A percentile compares a stretch with the other conserved stretches of the same genome.
Evolutionary conservation across 2,329 filamentous ascomycete species (phyloP).

Genomic region (Xylariaceae sp.): DNA sequence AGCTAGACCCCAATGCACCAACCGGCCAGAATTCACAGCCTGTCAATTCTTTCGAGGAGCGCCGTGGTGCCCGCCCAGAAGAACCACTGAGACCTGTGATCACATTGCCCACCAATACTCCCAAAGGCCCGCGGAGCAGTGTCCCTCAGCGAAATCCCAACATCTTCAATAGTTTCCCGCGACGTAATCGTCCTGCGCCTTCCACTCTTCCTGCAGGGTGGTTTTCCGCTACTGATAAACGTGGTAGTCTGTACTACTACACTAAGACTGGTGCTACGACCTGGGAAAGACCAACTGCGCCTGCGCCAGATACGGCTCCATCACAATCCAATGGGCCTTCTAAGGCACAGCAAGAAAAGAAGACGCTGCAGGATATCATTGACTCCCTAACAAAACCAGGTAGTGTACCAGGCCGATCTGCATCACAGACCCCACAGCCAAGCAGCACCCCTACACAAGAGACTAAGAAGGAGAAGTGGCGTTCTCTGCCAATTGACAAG

Average conservation of each 20-base stretch:
- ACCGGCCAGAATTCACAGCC: constrained; percentile 47
- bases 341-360: constrained; percentile 67
- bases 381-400: constrained; percentile 80
- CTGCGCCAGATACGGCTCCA: constrained; percentile 65
- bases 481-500: constrained; percentile 75
- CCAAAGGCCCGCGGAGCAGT: constrained; percentile 67
- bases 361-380: constrained; percentile 83
- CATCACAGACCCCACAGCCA: constrained; percentile 68
- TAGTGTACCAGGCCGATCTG: constrained; percentile 58
- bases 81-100: constrained; percentile 50
- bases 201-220: constrained; percentile 77
- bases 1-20: constrained; percentile 73
- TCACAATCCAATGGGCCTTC: constrained; percentile 70
- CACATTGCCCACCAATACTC: constrained; percentile 57
- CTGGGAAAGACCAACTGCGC: constrained; percentile 78
- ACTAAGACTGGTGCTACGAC: constrained; percentile 77
- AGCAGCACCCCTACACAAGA: constrained; percentile 61
- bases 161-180: constrained; percentile 59
- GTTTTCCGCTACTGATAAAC: constrained; percentile 76
- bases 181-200: constrained; percentile 60
- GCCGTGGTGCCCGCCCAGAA: constrained; percentile 64
- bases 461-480: constrained; percentile 74
- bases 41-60: constrained; percentile 66
- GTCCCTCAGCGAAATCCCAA: constrained; percentile 59
- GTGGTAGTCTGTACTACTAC: constrained; percentile 85